Conservation (phyloP, 1,284 basidiomycete species). For the Tetrapyrgos nigripes region DNA sequence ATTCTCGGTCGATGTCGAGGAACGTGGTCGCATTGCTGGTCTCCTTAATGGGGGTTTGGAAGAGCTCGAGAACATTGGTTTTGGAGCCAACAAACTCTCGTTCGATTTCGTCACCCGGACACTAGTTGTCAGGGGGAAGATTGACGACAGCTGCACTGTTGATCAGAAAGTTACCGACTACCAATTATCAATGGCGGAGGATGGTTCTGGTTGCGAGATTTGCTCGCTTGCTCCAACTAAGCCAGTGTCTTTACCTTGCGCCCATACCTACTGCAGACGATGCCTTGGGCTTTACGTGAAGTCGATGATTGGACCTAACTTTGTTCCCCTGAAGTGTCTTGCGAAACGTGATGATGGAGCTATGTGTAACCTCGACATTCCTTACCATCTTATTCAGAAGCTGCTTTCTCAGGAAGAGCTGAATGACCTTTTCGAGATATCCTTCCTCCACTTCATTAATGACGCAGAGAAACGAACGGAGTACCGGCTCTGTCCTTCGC, state of each 20-base stretch:
- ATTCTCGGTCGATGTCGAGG: slow-evolving; percentile 35
- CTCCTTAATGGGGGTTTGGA: slow-evolving; percentile 42
- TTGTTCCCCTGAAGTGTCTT: slow-evolving; percentile 43
- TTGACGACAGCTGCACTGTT: slow-evolving; percentile 22
- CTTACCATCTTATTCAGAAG: slow-evolving; percentile 6
- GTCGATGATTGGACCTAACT: slow-evolving; percentile 31
- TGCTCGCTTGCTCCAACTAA: slow-evolving; percentile 43
- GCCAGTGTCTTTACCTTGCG: slow-evolving; percentile 48
- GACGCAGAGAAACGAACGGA: slow-evolving; percentile 1
- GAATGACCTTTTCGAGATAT: slow-evolving; percentile 13
- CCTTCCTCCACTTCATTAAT: slow-evolving; percentile 14
- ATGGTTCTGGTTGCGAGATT: slow-evolving; percentile 2
- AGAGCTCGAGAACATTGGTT: slow-evolving; percentile 34
- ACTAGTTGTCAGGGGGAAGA: slow-evolving; percentile 44
- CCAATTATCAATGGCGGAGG: neutral
- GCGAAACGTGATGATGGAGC: slow-evolving; percentile 26
- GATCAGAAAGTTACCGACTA: slow-evolving; percentile 11
- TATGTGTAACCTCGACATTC: slow-evolving; percentile 6
- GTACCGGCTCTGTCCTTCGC: slow-evolving; percentile 25
- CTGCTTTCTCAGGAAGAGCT: slow-evolving; percentile 13
- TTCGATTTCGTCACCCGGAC: slow-evolving; percentile 43
- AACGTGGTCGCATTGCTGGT: slow-evolving; percentile 30
- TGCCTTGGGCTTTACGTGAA: slow-evolving; percentile 52
- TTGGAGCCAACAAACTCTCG: slow-evolving; percentile 44
- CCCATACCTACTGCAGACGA: slow-evolving; percentile 54